These are phyloP conservation scores for Entomortierella chlamydospora DNA, from an alignment of 192 early-diverging fungal genomes.

Conservation along the genomic window DNA sequence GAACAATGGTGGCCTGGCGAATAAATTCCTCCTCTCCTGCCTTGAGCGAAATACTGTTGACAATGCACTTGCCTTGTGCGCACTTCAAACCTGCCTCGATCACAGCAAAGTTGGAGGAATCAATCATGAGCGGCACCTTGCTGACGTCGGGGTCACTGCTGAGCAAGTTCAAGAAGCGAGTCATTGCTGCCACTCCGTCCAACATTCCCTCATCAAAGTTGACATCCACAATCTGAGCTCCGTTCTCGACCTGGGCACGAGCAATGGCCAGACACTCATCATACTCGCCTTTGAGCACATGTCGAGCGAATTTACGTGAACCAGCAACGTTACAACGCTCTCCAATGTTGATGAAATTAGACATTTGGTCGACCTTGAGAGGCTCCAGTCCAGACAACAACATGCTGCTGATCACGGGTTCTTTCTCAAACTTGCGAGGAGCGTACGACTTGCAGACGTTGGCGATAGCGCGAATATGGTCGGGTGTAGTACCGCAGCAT, in stretches of 20 bases:
- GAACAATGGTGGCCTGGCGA: slow-evolving; percentile 88
- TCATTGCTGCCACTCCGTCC: slow-evolving; percentile 94
- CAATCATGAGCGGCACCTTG: slow-evolving; percentile 91
- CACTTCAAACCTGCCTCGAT: slow-evolving; percentile 95
- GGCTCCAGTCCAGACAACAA: slow-evolving; percentile 90
- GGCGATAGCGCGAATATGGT: slow-evolving; percentile 87
- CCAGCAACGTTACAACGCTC: slow-evolving; percentile 98
- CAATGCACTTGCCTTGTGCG: slow-evolving; percentile 97
- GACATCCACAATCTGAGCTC: slow-evolving; percentile 94
- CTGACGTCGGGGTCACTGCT: slow-evolving; percentile 93
- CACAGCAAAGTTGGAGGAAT: slow-evolving; percentile 98
- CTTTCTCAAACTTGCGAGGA: slow-evolving; percentile 82
- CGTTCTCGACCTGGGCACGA: slow-evolving; percentile 92
- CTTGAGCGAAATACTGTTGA: slow-evolving; percentile 97
- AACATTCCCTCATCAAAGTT: slow-evolving; percentile 98
- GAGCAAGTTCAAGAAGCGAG: slow-evolving; percentile 93
- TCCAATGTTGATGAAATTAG: slow-evolving; percentile 95
- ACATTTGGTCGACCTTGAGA: slow-evolving; percentile 81
- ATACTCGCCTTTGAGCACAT: slow-evolving; percentile 90
- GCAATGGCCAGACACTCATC: slow-evolving; percentile 96
- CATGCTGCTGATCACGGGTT: slow-evolving; percentile 76
- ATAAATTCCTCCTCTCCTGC: slow-evolving; percentile 95
- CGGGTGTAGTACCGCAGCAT: slow-evolving; percentile 97
- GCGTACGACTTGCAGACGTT: slow-evolving; percentile 79
- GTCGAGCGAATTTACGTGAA: slow-evolving; percentile 94